phyloP scores from a whole-genome alignment of 768 basidiomycete genomes.

The Leccinum barrowsii region DNA sequence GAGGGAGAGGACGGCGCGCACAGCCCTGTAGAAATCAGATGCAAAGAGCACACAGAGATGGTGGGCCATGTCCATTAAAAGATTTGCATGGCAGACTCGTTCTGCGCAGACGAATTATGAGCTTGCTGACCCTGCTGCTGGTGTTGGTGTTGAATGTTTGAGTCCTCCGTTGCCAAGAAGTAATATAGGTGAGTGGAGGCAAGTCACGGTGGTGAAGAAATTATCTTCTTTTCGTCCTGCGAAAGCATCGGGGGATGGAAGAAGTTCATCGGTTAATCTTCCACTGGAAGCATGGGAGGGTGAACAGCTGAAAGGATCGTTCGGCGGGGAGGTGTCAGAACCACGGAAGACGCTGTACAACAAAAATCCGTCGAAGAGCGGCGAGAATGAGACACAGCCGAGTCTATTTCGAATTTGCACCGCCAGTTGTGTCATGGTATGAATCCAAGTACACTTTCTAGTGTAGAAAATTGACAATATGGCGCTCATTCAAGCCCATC shows the following conservation, averaged over 20 bases:
- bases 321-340: conserved; percentile 73
- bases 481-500: too few species aligned
- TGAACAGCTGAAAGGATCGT: conserved; percentile 58
- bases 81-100: conserved; percentile 36
- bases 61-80: conserved; percentile 17
- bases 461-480: too few species aligned
- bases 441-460: too few species aligned
- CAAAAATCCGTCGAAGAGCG: conserved; percentile 64
- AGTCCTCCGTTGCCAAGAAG: conserved; percentile 38
- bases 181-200: conserved; percentile 45
- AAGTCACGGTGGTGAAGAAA: conserved; percentile 34
- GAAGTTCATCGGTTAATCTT: conserved; percentile 73
- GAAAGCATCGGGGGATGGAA: conserved; percentile 59
- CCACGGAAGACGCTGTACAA: conserved; percentile 51
- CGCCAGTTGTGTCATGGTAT: too few species aligned
- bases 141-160: conserved; percentile 15
- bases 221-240: conserved; percentile 56
- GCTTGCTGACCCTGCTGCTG: conserved; percentile 3
- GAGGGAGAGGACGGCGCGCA: background rate
- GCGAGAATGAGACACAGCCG: conserved; percentile 55
- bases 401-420: conserved; percentile 12
- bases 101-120: conserved; percentile 15
- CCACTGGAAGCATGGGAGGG: conserved; percentile 63
- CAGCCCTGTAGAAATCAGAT: conserved; percentile 10
- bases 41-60: background rate